phyloP scores from a whole-genome alignment of 139 green algal genomes.

The Chlamydomonas sphaeroides region DNA sequence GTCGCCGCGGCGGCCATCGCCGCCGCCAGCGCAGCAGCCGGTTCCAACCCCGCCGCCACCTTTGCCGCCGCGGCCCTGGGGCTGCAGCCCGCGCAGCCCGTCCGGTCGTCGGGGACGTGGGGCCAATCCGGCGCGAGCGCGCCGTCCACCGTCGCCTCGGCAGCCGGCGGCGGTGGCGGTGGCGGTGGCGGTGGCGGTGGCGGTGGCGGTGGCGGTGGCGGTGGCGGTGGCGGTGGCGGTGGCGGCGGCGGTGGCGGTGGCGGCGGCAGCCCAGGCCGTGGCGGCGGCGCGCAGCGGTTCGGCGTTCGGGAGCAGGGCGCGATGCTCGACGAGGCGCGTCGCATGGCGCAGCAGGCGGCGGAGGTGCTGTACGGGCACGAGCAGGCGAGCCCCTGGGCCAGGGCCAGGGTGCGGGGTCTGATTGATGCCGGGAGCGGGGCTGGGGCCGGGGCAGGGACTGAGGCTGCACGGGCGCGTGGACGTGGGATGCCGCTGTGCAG shows the following conservation, averaged over 20 bases:
- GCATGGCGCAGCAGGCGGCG: slow-evolving; percentile 12
- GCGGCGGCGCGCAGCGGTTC: not conserved
- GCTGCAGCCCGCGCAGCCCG: too few relatives aligned
- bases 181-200: not conserved
- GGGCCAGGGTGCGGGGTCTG: too few relatives aligned
- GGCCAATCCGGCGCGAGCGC: not conserved
- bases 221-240: not conserved
- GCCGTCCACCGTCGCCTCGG: not conserved
- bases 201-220: not conserved
- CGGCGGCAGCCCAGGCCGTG: not conserved
- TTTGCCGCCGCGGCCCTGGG: too few relatives aligned
- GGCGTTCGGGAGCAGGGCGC: not conserved
- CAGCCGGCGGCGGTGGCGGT: not conserved
- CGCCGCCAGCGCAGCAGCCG: not conserved
- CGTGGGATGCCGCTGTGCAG: too few relatives aligned
- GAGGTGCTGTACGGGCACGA: slow-evolving; percentile 24
- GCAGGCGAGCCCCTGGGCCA: not conserved
- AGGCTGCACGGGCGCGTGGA: too few relatives aligned
- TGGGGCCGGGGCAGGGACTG: too few relatives aligned
- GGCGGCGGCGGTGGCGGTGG: not conserved
- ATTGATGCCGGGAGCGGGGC: too few relatives aligned
- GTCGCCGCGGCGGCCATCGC: too few relatives aligned
- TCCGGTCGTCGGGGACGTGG: too few relatives aligned
- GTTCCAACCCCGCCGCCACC: too few relatives aligned
- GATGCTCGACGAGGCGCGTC: slow-evolving; percentile 6